These are phyloP conservation scores for Nasturtium officinale DNA, from an alignment of 345 rosid genomes.

Conservation along the genomic window DNA sequence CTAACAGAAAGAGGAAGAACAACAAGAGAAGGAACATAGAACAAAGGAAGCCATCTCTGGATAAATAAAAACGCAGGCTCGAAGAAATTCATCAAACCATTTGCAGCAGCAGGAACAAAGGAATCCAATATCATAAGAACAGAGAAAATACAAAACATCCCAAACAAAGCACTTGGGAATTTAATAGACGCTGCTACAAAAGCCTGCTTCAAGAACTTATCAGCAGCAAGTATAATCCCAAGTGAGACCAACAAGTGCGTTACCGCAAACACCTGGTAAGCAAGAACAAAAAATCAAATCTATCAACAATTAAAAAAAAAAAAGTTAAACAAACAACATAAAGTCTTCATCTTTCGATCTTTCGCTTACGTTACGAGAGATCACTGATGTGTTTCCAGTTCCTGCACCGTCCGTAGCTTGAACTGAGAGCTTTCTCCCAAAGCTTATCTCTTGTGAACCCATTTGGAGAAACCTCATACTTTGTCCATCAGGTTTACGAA, in stretches of 20 bases:
- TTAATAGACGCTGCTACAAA: slow-evolving; percentile 85
- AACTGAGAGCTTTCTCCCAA: slow-evolving; percentile 38
- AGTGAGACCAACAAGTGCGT: slow-evolving; percentile 76
- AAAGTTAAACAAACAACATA: background rate
- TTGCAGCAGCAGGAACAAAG: slow-evolving; percentile 69
- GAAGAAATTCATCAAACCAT: slow-evolving; percentile 69
- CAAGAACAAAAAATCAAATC: background rate
- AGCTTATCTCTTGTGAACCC: slow-evolving; percentile 41
- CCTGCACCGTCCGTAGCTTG: slow-evolving; percentile 52
- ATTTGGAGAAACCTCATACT: slow-evolving; percentile 51
- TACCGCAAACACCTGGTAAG: slow-evolving; percentile 58
- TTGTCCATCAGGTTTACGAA: slow-evolving; percentile 3
- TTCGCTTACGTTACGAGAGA: slow-evolving; percentile 51
- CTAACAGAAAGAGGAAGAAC: slow-evolving; percentile 86
- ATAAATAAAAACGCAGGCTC: slow-evolving; percentile 84
- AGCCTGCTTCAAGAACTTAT: slow-evolving; percentile 68
- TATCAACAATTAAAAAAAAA: background rate
- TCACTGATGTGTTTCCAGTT: slow-evolving; percentile 50
- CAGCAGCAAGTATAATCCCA: slow-evolving; percentile 81
- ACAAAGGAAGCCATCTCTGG: slow-evolving; percentile 96
- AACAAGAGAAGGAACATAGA: slow-evolving; percentile 89
- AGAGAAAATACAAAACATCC: slow-evolving; percentile 95
- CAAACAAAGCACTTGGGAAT: slow-evolving; percentile 94
- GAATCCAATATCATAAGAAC: slow-evolving; percentile 67
- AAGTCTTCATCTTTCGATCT: background rate